These are phyloP conservation scores for Fusarium sp. DNA, from an alignment of 2,329 filamentous ascomycete species.

Conservation along the genomic window DNA sequence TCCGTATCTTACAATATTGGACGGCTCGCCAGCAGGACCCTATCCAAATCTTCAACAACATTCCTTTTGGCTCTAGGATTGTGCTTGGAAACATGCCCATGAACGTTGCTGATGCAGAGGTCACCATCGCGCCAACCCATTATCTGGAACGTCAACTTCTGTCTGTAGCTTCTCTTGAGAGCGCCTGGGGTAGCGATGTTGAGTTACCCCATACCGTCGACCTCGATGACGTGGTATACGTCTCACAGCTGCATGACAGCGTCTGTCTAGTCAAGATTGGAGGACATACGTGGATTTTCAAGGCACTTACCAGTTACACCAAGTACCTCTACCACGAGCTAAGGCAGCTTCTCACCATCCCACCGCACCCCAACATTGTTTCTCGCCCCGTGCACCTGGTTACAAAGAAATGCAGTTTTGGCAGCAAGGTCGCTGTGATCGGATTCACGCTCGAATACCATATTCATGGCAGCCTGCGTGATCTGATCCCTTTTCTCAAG, in stretches of 20 bases:
- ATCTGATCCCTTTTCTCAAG: conserved; percentile 65
- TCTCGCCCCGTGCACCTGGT: conserved; percentile 66
- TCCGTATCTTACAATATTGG: conserved; percentile 68
- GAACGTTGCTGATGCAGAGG: conserved; percentile 60
- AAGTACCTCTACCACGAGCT: conserved; percentile 74
- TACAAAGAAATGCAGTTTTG: conserved; percentile 68
- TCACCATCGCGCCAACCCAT: conserved; percentile 64
- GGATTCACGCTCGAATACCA: conserved; percentile 71
- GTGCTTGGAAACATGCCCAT: conserved; percentile 65
- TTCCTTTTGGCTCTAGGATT: conserved; percentile 71
- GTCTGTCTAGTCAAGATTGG: conserved; percentile 66
- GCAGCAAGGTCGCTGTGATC: conserved; percentile 66
- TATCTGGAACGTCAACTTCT: conserved; percentile 67
- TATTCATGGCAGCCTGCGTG: conserved; percentile 66
- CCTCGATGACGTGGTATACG: conserved; percentile 63
- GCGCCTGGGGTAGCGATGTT: conserved; percentile 59
- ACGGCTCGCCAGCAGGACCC: conserved; percentile 53
- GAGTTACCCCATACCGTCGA: conserved; percentile 63
- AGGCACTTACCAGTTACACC: conserved; percentile 68
- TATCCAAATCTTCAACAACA: conserved; percentile 56
- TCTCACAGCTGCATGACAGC: conserved; percentile 70
- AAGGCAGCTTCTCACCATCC: conserved; percentile 65
- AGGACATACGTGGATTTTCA: conserved; percentile 65
- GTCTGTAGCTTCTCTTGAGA: conserved; percentile 57
- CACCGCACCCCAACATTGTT: conserved; percentile 67